phyloP scores from a whole-genome alignment of 768 basidiomycete genomes.

The Leucocoprinus birnbaumii region DNA sequence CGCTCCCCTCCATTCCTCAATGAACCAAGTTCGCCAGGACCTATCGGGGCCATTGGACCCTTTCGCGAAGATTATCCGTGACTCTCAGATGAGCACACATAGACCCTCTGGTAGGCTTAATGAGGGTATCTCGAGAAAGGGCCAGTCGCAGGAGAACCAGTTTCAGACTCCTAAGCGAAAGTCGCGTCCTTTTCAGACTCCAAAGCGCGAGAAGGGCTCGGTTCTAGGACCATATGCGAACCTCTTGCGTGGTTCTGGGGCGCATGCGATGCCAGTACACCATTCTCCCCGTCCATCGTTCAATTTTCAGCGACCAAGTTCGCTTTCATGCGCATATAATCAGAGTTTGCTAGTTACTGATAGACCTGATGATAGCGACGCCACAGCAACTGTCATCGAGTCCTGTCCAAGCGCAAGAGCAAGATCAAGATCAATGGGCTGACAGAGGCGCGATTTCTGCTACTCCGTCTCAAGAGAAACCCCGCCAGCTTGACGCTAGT shows the following conservation, averaged over 20 bases:
- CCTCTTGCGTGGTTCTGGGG: not conserved
- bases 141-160: not conserved
- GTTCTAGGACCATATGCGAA: slow-evolving; percentile 5
- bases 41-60: not conserved
- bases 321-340: not conserved
- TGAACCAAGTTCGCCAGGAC: not conserved
- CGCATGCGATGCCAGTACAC: not conserved
- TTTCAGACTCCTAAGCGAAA: slow-evolving; percentile 1
- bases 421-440: not conserved
- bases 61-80: slow-evolving; percentile 1
- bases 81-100: not conserved
- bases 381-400: not conserved
- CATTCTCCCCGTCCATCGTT: not conserved
- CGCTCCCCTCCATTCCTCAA: not conserved
- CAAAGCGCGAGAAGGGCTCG: not conserved
- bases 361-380: not conserved
- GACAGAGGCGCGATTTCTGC: not conserved
- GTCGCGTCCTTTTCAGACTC: not conserved
- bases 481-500: not conserved
- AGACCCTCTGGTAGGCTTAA: too few relatives aligned
- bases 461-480: not conserved
- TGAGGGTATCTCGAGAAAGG: not conserved
- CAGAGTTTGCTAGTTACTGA: not conserved
- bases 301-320: slow-evolving; percentile 2
- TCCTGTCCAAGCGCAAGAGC: not conserved